phyloP scores from a whole-genome alignment of 2,329 filamentous ascomycete species.

The Colletotrichum godetiae region DNA sequence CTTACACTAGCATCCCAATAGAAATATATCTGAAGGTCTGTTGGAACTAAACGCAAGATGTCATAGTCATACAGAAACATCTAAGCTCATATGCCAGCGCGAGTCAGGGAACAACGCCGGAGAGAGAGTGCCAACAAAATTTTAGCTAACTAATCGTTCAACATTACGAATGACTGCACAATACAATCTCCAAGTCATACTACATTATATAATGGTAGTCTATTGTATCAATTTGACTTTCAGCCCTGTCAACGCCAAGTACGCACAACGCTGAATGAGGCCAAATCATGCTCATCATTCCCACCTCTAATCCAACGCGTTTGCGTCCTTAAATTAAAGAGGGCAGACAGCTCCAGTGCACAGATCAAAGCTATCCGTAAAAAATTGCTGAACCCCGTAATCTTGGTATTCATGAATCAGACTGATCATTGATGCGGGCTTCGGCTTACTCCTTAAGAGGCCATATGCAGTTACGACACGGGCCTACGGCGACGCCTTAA shows the following conservation, averaged over 20 bases:
- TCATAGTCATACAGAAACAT: too few relatives aligned
- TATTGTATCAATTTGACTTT: background rate
- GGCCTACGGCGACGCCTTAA: too few relatives aligned
- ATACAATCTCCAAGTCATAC: background rate
- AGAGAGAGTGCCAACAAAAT: background rate
- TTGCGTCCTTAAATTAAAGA: background rate
- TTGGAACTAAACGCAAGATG: too few relatives aligned
- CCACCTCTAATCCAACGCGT: background rate
- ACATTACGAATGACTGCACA: background rate
- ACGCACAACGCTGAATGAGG: background rate
- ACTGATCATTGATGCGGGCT: background rate
- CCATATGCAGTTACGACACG: too few relatives aligned
- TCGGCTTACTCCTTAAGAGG: background rate
- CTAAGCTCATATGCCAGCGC: too few relatives aligned
- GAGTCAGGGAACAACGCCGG: background rate
- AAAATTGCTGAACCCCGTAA: background rate
- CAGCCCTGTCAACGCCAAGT: background rate
- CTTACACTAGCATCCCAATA: too few relatives aligned
- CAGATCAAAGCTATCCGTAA: background rate
- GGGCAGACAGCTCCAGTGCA: background rate
- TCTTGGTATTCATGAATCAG: background rate
- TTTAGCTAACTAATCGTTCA: background rate
- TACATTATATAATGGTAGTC: background rate
- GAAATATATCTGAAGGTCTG: too few relatives aligned
- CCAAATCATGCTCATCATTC: background rate